These are phyloP conservation scores for Musa itinerans DNA, from an alignment of 176 grass and related monocot genomes.

Conservation along the genomic window DNA sequence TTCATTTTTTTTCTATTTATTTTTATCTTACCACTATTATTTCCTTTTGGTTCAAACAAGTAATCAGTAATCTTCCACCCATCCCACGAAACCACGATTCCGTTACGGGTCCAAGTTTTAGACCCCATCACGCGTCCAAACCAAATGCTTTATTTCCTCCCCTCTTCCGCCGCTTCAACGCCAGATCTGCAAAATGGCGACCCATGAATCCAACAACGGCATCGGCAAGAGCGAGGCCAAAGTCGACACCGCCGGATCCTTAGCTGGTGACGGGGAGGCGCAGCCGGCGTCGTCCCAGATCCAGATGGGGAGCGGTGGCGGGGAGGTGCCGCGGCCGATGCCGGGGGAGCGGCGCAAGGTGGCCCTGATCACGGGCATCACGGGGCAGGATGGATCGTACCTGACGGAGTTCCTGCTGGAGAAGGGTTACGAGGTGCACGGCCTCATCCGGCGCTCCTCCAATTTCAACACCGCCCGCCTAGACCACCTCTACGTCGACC, in stretches of 20 bases:
- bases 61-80: no score
- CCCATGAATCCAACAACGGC: slow-evolving; percentile 5
- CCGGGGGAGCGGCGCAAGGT: slow-evolving; percentile 50
- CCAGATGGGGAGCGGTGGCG: not conserved
- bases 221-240: not conserved
- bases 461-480: slow-evolving; percentile 98
- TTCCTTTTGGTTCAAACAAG: no score
- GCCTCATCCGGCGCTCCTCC: slow-evolving; percentile 91
- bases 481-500: slow-evolving; percentile 95
- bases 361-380: slow-evolving; percentile 84
- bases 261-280: not conserved
- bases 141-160: not conserved
- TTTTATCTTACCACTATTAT: no score
- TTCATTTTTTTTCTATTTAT: no score
- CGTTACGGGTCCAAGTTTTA: no score
- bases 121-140: no score
- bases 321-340: slow-evolving; percentile 20
- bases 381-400: slow-evolving; percentile 96
- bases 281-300: slow-evolving; percentile 8
- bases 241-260: not conserved
- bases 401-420: slow-evolving; percentile 76
- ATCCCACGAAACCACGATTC: no score
- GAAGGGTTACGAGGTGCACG: slow-evolving; percentile 96
- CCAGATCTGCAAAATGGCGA: slow-evolving; percentile 10
- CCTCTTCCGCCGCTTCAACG: not conserved